Evolutionary conservation across 345 rosid genomes (phyloP).

Genomic region (Carallia brachiata): DNA sequence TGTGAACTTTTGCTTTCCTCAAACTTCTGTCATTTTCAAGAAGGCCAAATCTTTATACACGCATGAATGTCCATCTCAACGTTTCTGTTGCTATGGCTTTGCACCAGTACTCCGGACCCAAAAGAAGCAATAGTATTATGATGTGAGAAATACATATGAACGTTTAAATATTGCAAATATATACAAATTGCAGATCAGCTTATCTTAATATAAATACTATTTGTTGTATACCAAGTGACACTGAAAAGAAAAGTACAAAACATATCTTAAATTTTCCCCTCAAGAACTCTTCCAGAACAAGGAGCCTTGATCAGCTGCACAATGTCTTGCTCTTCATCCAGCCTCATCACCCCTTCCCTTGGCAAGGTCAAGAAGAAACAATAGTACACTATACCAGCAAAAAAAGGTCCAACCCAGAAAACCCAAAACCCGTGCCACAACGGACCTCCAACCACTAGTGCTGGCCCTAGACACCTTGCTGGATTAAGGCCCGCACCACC

Average conservation of each 20-base stretch:
- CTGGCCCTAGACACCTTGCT: constrained; percentile 26
- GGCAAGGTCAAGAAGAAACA: constrained; percentile 1
- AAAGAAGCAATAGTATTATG: background rate
- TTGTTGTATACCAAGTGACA: too few species aligned
- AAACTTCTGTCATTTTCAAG: constrained; percentile 1
- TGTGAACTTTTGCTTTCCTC: constrained; percentile 15
- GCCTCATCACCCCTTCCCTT: background rate
- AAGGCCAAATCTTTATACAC: background rate
- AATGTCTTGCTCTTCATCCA: background rate
- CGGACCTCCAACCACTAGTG: constrained; percentile 19
- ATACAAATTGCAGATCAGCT: too few species aligned
- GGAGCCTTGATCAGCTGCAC: background rate
- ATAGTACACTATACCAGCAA: constrained; percentile 19
- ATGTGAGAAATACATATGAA: too few species aligned
- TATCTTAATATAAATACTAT: too few species aligned
- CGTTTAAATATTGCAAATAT: too few species aligned
- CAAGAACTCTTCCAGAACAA: background rate
- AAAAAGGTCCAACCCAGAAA: constrained; percentile 28
- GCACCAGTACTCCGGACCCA: constrained; percentile 16
- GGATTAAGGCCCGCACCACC: constrained; percentile 29
- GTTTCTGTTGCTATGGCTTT: constrained; percentile 15
- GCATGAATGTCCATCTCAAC: background rate
- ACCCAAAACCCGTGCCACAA: constrained; percentile 32
- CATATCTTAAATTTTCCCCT: background rate
- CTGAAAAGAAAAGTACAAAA: background rate